Evolutionary conservation across 2,329 filamentous ascomycete species (phyloP), one percentile per base, ranked within the genome.

Genomic region (Penicillium olsonii): DNA sequence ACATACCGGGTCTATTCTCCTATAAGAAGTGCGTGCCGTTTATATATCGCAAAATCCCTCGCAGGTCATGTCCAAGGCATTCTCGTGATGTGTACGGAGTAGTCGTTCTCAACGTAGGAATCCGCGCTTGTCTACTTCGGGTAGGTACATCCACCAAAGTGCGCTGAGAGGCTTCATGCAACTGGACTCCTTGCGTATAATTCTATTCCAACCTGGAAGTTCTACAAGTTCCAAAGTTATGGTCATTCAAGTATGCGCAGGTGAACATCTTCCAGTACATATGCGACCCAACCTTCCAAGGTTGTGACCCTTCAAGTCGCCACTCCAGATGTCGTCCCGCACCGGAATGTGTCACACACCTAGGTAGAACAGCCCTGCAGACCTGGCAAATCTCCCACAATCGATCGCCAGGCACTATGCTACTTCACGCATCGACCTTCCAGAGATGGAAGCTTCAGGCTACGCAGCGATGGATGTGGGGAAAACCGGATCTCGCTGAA

Each of bases 111-210:
- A 24, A 24, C 18, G 39, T 47, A 18, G 15, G 26, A 20, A 42
- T 37, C 24, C 18, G 31, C n/a, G 35, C 46, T 42, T 42, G 19
- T 10, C 50, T 49, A 6, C 24, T 59, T 61, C 42, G 20, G 58
- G 56, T 38, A 61, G 54, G 58, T 61, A 55, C 56, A 57, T 17
- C 44, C 56, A 54, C 53, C 40, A 55, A 52, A 57, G n/a, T n/a
- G n/a, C n/a, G n/a, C n/a, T n/a, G n/a, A n/a, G n/a, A n/a, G n/a
- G n/a, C n/a, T n/a, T n/a, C n/a, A n/a, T n/a, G n/a, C n/a, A n/a
- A n/a, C n/a, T n/a, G n/a, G n/a, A n/a, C n/a, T n/a, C n/a, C n/a
- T n/a, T n/a, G n/a, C n/a, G n/a, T n/a, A n/a, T n/a, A n/a, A n/a
- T n/a, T n/a, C n/a, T n/a, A n/a, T n/a, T n/a, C n/a, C n/a, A n/a